Evolutionary conservation across 1,284 basidiomycete species (phyloP).

Genomic region (Ustanciosporium gigantosporum): DNA sequence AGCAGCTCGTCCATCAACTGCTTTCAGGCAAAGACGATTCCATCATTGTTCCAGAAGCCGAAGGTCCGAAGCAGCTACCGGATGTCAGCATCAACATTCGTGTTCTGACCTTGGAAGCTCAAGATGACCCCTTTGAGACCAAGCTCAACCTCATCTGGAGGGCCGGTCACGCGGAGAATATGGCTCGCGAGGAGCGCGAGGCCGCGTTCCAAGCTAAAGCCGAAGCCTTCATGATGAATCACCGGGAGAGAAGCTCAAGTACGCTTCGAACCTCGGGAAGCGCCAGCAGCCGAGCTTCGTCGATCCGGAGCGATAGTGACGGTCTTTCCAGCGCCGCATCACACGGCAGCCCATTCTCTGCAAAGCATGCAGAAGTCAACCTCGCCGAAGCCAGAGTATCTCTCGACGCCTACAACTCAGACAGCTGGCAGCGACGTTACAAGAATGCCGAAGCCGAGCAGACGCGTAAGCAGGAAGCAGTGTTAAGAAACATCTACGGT

Average conservation of each 20-base stretch:
- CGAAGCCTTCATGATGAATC: constrained; percentile 54
- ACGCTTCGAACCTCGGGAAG: constrained; percentile 19
- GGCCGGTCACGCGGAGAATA: constrained; percentile 76
- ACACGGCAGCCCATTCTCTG: constrained; percentile 1
- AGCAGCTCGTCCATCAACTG: constrained; percentile 63
- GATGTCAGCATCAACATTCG: constrained; percentile 67
- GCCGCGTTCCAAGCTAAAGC: constrained; percentile 81
- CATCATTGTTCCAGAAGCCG: constrained; percentile 48
- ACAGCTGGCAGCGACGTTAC: constrained; percentile 70
- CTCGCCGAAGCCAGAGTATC: constrained; percentile 72
- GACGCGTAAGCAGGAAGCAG: constrained; percentile 63
- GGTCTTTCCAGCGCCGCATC: constrained; percentile 10
- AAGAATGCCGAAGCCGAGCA: constrained; percentile 61
- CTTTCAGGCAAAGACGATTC: constrained; percentile 54
- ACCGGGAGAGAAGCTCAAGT: constrained; percentile 59
- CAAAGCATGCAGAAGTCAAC: constrained; percentile 8
- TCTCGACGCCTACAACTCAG: constrained; percentile 74
- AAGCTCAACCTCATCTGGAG: constrained; percentile 78
- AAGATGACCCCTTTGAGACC: constrained; percentile 85
- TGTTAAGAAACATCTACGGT: constrained; percentile 58
- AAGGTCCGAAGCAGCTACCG: constrained; percentile 65
- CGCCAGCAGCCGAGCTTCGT: constrained; percentile 5
- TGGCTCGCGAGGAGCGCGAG: constrained; percentile 75
- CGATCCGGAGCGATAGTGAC: not conserved
- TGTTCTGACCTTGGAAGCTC: constrained; percentile 73